Evolutionary conservation across 1,139 yeast genomes (phyloP).

Genomic region (Dujonia santamariae): DNA sequence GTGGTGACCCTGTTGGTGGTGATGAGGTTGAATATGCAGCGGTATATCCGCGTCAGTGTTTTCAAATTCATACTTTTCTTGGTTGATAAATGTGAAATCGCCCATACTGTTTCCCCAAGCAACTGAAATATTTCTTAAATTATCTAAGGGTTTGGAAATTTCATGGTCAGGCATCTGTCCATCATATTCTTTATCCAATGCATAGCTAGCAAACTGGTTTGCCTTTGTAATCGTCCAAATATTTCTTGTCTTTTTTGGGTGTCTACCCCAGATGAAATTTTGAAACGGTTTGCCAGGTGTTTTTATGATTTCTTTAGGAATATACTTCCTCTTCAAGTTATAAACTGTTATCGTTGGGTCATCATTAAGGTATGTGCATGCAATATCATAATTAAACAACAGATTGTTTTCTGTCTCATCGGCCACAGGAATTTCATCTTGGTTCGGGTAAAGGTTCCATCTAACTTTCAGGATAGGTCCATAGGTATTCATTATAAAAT

Average conservation of each 20-base stretch:
- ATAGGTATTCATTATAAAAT: conserved; percentile 70
- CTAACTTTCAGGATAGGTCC: conserved; percentile 72
- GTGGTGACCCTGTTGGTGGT: neutral
- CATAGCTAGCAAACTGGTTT: conserved; percentile 50
- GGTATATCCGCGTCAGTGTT: neutral
- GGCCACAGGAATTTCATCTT: conserved; percentile 23
- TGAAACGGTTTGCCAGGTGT: conserved; percentile 46
- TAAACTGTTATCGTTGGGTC: conserved; percentile 75
- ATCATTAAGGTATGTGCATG: conserved; percentile 73
- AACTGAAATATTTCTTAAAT: conserved; percentile 49
- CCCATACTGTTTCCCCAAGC: conserved; percentile 53
- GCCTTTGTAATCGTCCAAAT: conserved; percentile 48
- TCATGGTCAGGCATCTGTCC: conserved; percentile 12
- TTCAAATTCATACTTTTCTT: conserved; percentile 46
- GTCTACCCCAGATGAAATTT: conserved; percentile 43
- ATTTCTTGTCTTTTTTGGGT: conserved; percentile 20
- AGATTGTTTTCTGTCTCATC: conserved; percentile 15
- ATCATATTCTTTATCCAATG: conserved; percentile 39
- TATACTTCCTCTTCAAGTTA: conserved; percentile 67
- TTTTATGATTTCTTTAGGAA: conserved; percentile 70
- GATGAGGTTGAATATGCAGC: neutral
- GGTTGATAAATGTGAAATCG: conserved; percentile 52
- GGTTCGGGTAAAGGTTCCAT: conserved; percentile 50
- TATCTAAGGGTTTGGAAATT: conserved; percentile 51
- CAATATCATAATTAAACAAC: conserved; percentile 58